Percentiles rank a stretch among this genome's conserved stretches.
Conservation (phyloP, 1,284 basidiomycete genomes). For the Cutaneotrichosporon sp. region DNA sequence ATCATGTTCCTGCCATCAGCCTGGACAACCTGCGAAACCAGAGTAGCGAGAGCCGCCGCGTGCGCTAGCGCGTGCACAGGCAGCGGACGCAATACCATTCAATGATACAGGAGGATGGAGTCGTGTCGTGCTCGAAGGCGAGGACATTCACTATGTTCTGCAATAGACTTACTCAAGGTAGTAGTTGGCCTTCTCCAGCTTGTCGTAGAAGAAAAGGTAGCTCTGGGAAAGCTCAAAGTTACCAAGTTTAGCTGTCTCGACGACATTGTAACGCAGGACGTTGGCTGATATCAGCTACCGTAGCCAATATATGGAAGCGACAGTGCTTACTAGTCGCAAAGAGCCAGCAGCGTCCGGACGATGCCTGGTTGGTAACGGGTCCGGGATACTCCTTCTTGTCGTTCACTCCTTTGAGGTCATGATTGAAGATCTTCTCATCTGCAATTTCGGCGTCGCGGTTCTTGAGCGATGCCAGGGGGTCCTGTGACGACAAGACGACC, state of each 20-base stretch:
- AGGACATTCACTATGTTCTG: not conserved
- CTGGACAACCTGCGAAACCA: too few relatives aligned
- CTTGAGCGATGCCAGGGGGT: slow-evolving; percentile 63
- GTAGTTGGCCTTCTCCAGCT: slow-evolving; percentile 91
- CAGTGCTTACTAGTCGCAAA: slow-evolving; percentile 76
- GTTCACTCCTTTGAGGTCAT: slow-evolving; percentile 60
- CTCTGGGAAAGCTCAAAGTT: slow-evolving; percentile 84
- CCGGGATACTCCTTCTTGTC: slow-evolving; percentile 50
- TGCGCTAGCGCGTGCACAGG: too few relatives aligned
- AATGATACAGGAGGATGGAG: too few relatives aligned
- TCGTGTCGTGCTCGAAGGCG: too few relatives aligned
- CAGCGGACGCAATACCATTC: too few relatives aligned
- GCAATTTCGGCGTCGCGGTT: slow-evolving; percentile 61
- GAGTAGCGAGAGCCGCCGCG: too few relatives aligned
- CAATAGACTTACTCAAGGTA: slow-evolving; percentile 63
- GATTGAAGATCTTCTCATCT: slow-evolving; percentile 79
- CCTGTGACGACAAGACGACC: slow-evolving; percentile 68
- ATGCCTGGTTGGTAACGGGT: slow-evolving; percentile 82
- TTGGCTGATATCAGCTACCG: slow-evolving; percentile 51
- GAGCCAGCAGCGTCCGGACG: slow-evolving; percentile 83
- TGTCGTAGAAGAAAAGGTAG: slow-evolving; percentile 91
- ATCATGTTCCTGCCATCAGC: slow-evolving; percentile 54
- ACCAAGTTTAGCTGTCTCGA: slow-evolving; percentile 75
- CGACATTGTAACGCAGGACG: slow-evolving; percentile 73
- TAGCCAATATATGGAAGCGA: not conserved